Conservation (phyloP, 768 basidiomycete species). For the Boletus rubroflammeus region DNA sequence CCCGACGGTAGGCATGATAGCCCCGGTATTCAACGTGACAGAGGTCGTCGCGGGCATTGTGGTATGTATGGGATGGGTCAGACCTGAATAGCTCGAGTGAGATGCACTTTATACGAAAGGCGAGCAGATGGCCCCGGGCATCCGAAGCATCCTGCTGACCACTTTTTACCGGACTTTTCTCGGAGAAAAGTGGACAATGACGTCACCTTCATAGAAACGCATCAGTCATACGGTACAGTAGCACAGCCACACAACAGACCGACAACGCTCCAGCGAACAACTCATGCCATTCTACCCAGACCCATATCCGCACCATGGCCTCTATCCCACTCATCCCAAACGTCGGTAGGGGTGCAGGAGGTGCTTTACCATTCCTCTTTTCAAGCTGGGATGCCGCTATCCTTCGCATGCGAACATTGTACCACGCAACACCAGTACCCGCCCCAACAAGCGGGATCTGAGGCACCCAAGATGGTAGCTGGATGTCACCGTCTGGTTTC, state of each 20-base stretch:
- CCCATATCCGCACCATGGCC: constrained; percentile 45
- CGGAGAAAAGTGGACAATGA: constrained; percentile 1
- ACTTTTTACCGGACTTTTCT: constrained; percentile 2
- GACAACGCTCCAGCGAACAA: background rate
- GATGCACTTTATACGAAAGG: background rate
- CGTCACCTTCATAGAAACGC: background rate
- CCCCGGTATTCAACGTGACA: constrained; percentile 71
- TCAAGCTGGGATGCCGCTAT: constrained; percentile 34
- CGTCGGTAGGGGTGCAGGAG: constrained; percentile 10
- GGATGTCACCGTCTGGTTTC: constrained; percentile 34
- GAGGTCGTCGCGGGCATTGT: constrained; percentile 43
- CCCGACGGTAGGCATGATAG: constrained; percentile 49
- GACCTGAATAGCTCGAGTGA: too few species aligned
- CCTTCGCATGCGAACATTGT: constrained; percentile 53
- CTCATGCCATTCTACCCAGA: constrained; percentile 34
- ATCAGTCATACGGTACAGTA: background rate
- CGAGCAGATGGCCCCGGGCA: background rate
- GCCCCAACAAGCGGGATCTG: constrained; percentile 64
- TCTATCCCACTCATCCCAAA: constrained; percentile 35
- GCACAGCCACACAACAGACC: constrained; percentile 1
- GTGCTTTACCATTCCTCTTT: background rate
- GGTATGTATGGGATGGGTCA: background rate
- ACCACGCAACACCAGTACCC: constrained; percentile 63
- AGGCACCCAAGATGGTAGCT: constrained; percentile 31
- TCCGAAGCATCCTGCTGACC: background rate